phyloP scores from a whole-genome alignment of 2,329 filamentous ascomycete species.

The Zasmidium cellare region DNA sequence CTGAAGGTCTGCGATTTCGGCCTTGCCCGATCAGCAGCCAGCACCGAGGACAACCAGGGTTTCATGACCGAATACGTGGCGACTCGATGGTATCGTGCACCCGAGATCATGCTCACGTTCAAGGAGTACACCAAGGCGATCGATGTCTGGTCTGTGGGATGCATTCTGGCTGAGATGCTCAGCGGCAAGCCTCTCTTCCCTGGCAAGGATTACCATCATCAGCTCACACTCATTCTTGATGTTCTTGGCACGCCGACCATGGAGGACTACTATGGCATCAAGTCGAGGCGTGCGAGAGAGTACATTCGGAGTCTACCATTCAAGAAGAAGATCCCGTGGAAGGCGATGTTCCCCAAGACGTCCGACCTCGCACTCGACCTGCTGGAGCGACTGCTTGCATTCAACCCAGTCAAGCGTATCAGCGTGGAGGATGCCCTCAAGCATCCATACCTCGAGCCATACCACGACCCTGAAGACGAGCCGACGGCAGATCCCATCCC shows the following conservation, averaged over 20 bases:
- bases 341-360: slow-evolving; percentile 97
- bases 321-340: slow-evolving; percentile 99
- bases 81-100: slow-evolving; percentile 97
- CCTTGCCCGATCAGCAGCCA: slow-evolving; percentile 86
- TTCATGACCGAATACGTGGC: slow-evolving; percentile 99
- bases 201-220: slow-evolving; percentile 98
- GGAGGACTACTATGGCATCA: slow-evolving; percentile 99
- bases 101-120: slow-evolving; percentile 99
- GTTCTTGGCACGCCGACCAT: slow-evolving; percentile 97
- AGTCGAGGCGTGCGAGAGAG: slow-evolving; percentile 92
- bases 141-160: slow-evolving; percentile 98
- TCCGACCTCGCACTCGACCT: slow-evolving; percentile 93
- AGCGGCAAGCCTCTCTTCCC: slow-evolving; percentile 98
- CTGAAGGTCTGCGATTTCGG: slow-evolving; percentile 99
- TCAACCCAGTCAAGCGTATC: slow-evolving; percentile 98
- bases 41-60: slow-evolving; percentile 98
- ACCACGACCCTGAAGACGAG: slow-evolving; percentile 98
- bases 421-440: slow-evolving; percentile 96
- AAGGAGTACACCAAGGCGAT: slow-evolving; percentile 99
- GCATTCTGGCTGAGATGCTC: slow-evolving; percentile 97
- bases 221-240: slow-evolving; percentile 93
- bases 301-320: slow-evolving; percentile 98
- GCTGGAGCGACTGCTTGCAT: slow-evolving; percentile 91
- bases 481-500: slow-evolving; percentile 94
- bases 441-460: slow-evolving; percentile 97